Conservation (phyloP, 495 filamentous ascomycete genomes). For the Penicillium parvum region DNA sequence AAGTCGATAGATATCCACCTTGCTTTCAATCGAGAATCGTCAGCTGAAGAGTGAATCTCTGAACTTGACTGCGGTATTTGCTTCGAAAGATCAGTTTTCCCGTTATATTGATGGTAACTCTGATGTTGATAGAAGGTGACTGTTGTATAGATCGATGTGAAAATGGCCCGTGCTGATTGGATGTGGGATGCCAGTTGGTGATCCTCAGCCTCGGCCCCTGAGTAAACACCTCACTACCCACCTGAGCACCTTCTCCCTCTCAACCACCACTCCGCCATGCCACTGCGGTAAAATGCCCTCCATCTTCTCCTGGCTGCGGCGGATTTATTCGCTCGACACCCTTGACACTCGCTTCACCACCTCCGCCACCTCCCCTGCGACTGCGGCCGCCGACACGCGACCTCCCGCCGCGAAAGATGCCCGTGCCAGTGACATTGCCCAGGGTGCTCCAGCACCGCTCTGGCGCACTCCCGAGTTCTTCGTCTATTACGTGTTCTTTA, state of each 20-base stretch:
- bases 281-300: constrained; percentile 34
- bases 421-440: constrained; percentile 43
- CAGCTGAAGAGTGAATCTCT: neutral
- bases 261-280: constrained; percentile 36
- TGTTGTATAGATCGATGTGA: constrained; percentile 5
- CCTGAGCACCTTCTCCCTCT: neutral
- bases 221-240: constrained; percentile 13
- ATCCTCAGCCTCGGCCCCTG: constrained; percentile 5
- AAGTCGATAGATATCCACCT: neutral
- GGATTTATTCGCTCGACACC: constrained; percentile 79
- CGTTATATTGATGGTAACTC: too few species aligned
- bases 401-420: constrained; percentile 38
- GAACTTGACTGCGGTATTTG: neutral
- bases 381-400: constrained; percentile 45
- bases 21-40: neutral
- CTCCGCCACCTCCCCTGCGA: constrained; percentile 62
- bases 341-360: constrained; percentile 88
- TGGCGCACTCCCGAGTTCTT: constrained; percentile 88
- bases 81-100: neutral
- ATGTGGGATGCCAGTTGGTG: neutral
- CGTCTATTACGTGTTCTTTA: constrained; percentile 71
- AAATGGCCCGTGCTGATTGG: constrained; percentile 8
- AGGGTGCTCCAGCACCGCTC: constrained; percentile 51
- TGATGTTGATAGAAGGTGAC: too few species aligned
- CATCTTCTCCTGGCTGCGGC: constrained; percentile 35